Conservation (phyloP, 805 yeast species). For the Yamadazyma tumulicola region DNA sequence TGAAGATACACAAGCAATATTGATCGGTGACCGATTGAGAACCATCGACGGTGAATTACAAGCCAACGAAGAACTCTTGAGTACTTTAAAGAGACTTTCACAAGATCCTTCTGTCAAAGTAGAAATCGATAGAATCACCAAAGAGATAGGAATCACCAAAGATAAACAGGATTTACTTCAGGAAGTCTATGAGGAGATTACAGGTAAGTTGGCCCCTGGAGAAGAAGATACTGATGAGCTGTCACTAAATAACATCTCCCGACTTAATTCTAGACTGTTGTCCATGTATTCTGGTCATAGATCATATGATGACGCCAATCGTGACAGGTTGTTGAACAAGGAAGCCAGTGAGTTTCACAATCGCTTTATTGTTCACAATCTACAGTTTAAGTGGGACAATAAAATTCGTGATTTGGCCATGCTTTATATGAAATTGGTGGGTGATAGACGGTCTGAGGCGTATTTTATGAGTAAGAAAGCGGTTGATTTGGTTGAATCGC, state of each 20-base stretch:
- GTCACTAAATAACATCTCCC: constrained; percentile 6
- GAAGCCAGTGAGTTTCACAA: constrained; percentile 49
- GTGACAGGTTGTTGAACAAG: constrained; percentile 19
- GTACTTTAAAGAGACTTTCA: constrained; percentile 15
- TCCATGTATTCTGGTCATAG: constrained; percentile 30
- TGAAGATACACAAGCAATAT: constrained; percentile 47
- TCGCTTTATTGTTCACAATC: constrained; percentile 67
- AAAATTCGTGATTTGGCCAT: constrained; percentile 58
- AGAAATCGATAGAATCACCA: constrained; percentile 7
- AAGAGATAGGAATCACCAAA: constrained; percentile 10
- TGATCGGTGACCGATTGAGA: constrained; percentile 31
- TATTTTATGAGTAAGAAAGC: constrained; percentile 50
- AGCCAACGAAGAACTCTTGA: constrained; percentile 19
- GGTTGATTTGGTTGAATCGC: constrained; percentile 44
- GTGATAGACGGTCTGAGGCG: constrained; percentile 39
- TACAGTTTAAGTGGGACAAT: constrained; percentile 79
- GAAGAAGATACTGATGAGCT: constrained; percentile 4
- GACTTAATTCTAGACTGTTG: constrained; percentile 15
- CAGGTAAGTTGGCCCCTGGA: constrained; percentile 12
- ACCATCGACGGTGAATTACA: constrained; percentile 24
- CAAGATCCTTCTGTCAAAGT: constrained; percentile 4
- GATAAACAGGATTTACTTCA: constrained; percentile 25
- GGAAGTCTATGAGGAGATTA: constrained; percentile 20
- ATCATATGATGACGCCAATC: constrained; percentile 22
- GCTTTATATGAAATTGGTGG: constrained; percentile 48